Evolutionary conservation across 768 basidiomycete species (phyloP), one percentile per base, ranked within the genome.

Genomic region (Amanita muscaria): DNA sequence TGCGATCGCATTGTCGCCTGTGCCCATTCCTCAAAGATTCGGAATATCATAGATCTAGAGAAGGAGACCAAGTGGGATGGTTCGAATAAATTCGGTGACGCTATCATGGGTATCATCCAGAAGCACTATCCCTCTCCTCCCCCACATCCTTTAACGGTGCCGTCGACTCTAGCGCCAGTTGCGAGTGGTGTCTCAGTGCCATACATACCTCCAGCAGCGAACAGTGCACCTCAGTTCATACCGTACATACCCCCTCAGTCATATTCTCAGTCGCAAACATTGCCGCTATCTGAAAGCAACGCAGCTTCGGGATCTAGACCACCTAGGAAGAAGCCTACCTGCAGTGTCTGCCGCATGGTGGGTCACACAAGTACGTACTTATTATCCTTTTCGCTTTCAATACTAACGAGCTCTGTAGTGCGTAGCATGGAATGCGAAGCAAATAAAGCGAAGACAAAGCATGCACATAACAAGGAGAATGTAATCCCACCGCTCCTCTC

Each of bases 401-500:
- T n/a, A 38, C 18, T 36, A 16, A 29, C n/a, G 4, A 16, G 12
- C 14, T n/a, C 10, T 37, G 37, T 22, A 44, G 30, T 25, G 33
- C 32, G 30, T 21, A 31, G 23, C n/a, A 15, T 32, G 23, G 32
- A 27, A 32, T 35, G 30, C 33, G 11, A 33, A 24, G 23, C 27
- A 10, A 7, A 25, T 11, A 16, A 37, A 38, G 27, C n/a, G n/a
- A n/a, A n/a, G n/a, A n/a, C n/a, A n/a, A n/a, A n/a, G n/a, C n/a
- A n/a, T n/a, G n/a, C n/a, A n/a, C n/a, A n/a, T n/a, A n/a, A 19
- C 24, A 47, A 23, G 24, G 36, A 30, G 39, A 47, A 38, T 23
- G n/a, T 42, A 29, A 5, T 18, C 8, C 6, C 15, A 27, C 21
- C 40, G 9, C 27, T 22, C 27, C 14, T 25, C 25, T 10, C 23